Percentiles rank a stretch among this genome's conserved stretches.
Evolutionary conservation across 345 rosid genomes (phyloP).

Genomic region (Microthlaspi erraticum): DNA sequence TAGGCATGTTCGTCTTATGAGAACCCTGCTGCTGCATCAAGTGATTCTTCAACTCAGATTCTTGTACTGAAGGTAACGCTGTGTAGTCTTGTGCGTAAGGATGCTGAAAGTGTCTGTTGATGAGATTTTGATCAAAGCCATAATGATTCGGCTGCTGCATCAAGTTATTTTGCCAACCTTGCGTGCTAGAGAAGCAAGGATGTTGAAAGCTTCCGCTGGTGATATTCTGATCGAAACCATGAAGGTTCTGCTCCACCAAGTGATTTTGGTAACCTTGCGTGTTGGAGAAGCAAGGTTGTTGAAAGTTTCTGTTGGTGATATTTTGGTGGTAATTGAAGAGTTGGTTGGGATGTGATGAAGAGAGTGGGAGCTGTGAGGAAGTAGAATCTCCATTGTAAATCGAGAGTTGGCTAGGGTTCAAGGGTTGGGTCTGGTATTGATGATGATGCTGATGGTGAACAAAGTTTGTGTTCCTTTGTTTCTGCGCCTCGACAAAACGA

Average conservation of each 20-base stretch:
- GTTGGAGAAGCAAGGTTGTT: neutral
- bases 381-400: neutral
- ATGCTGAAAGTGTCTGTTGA: neutral
- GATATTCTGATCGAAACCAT: neutral
- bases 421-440: conserved; percentile 22
- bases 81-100: conserved; percentile 11
- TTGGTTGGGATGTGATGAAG: conserved; percentile 14
- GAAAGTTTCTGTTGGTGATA: neutral
- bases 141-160: neutral
- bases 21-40: conserved; percentile 8
- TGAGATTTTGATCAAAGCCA: neutral
- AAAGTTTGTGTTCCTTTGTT: conserved; percentile 7
- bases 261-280: neutral
- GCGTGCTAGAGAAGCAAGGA: neutral
- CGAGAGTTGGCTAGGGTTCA: conserved; percentile 23
- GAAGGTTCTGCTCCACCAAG: neutral
- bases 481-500: conserved; percentile 17
- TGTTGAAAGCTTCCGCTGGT: neutral
- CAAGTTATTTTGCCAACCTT: neutral
- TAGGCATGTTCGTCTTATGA: conserved; percentile 5
- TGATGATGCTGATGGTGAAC: neutral
- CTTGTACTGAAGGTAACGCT: conserved; percentile 9
- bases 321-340: neutral
- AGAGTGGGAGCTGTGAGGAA: conserved; percentile 23
- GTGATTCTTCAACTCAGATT: conserved; percentile 12